phyloP scores from a whole-genome alignment of 2,329 filamentous ascomycete genomes.

The Neobulgaria alba region DNA sequence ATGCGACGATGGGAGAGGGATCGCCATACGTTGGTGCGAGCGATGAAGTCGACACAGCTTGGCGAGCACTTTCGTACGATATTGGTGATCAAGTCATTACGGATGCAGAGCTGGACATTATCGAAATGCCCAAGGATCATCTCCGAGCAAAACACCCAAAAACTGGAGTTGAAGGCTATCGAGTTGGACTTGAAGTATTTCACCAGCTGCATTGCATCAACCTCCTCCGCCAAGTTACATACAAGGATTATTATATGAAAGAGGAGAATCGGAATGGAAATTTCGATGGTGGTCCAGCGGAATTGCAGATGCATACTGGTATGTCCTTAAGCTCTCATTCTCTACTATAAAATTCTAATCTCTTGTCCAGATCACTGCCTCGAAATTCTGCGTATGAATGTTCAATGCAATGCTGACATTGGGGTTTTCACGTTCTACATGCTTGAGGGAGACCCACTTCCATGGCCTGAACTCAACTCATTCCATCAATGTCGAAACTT shows the following conservation, averaged over 20 bases:
- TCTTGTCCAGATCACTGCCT: conserved; percentile 40
- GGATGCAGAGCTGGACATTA: conserved; percentile 41
- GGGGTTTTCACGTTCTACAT: conserved; percentile 46
- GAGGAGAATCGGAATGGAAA: conserved; percentile 38
- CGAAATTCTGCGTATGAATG: conserved; percentile 42
- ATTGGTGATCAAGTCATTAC: conserved; percentile 52
- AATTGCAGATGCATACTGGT: conserved; percentile 35
- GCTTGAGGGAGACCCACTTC: conserved; percentile 34
- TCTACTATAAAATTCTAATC: not conserved
- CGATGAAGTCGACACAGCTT: conserved; percentile 47
- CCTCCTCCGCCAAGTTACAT: conserved; percentile 36
- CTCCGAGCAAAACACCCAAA: conserved; percentile 47
- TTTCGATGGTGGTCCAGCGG: conserved; percentile 35
- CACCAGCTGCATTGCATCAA: conserved; percentile 34
- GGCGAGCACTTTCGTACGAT: conserved; percentile 45
- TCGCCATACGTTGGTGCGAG: conserved; percentile 47
- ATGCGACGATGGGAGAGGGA: conserved; percentile 34
- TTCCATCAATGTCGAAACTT: conserved; percentile 47
- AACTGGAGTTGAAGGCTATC: conserved; percentile 48
- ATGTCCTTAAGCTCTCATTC: not conserved
- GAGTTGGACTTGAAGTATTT: conserved; percentile 41
- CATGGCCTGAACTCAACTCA: conserved; percentile 47
- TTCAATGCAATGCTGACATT: conserved; percentile 47
- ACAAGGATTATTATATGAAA: conserved; percentile 42
- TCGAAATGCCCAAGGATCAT: conserved; percentile 42